Evolutionary conservation across 192 early-diverging fungal genomes (phyloP).

Genomic region (Podila epicladia): DNA sequence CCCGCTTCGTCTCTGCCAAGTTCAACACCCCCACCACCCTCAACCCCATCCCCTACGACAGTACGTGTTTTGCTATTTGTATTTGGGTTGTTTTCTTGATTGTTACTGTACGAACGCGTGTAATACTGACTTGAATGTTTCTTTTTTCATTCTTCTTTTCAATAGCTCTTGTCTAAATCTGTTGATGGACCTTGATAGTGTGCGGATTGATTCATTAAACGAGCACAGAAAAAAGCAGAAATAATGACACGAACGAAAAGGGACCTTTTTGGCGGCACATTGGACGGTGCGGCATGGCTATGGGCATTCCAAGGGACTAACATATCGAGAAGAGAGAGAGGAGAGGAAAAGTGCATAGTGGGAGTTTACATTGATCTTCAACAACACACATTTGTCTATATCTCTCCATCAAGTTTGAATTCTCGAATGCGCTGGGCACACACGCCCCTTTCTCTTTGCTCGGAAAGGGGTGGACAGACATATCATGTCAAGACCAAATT

Average conservation of each 20-base stretch:
- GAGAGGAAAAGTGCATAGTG: too few species aligned
- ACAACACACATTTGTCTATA: too few species aligned
- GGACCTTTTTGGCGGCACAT: too few species aligned
- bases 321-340: too few species aligned
- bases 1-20: conserved; percentile 72
- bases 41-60: conserved; percentile 95
- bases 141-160: neutral
- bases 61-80: conserved; percentile 17
- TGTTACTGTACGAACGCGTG: neutral
- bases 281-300: too few species aligned
- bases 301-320: too few species aligned
- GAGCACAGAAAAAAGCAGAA: conserved; percentile 1
- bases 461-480: neutral
- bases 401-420: too few species aligned
- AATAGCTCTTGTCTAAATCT: conserved; percentile 1
- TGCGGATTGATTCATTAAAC: conserved; percentile 5
- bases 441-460: neutral
- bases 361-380: too few species aligned
- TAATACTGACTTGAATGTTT: neutral
- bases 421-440: too few species aligned
- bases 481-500: neutral
- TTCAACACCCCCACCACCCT: conserved; percentile 94
- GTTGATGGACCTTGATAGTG: conserved; percentile 6
- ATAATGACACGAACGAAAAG: too few species aligned
- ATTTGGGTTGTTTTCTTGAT: neutral